phyloP scores from a whole-genome alignment of 2,329 filamentous ascomycete species.

The Fusarium poae region DNA sequence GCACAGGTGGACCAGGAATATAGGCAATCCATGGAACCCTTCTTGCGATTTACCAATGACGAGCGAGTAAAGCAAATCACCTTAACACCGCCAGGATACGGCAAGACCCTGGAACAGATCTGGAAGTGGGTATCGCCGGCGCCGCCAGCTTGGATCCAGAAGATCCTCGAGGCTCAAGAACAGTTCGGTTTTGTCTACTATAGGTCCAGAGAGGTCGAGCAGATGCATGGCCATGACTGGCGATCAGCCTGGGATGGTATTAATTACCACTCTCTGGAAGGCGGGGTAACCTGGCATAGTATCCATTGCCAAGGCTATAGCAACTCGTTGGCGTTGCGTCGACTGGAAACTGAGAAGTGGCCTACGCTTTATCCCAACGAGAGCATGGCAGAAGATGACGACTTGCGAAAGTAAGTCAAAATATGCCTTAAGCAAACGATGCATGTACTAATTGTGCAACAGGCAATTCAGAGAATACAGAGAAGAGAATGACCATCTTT shows the following conservation, averaged over 20 bases:
- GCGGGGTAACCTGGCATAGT: background rate
- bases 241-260: too few species aligned
- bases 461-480: constrained; percentile 38
- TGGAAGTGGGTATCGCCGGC: constrained; percentile 34
- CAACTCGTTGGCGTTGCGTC: background rate
- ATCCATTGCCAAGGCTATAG: constrained; percentile 26
- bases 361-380: constrained; percentile 24
- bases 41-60: background rate
- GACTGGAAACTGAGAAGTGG: constrained; percentile 18
- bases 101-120: background rate
- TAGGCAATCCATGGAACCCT: background rate
- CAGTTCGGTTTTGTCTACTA: constrained; percentile 39
- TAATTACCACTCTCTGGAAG: too few species aligned
- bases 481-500: background rate
- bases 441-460: background rate
- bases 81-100: background rate
- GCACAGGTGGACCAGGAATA: background rate
- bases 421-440: background rate
- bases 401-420: constrained; percentile 22
- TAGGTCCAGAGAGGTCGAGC: constrained; percentile 13
- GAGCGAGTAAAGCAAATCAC: background rate
- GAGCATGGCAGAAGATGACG: constrained; percentile 19
- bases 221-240: constrained; percentile 16
- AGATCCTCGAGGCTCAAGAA: constrained; percentile 20
- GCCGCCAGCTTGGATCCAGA: constrained; percentile 32